phyloP scores from a whole-genome alignment of 345 rosid species.

The Cardiospermum halicacabum region DNA sequence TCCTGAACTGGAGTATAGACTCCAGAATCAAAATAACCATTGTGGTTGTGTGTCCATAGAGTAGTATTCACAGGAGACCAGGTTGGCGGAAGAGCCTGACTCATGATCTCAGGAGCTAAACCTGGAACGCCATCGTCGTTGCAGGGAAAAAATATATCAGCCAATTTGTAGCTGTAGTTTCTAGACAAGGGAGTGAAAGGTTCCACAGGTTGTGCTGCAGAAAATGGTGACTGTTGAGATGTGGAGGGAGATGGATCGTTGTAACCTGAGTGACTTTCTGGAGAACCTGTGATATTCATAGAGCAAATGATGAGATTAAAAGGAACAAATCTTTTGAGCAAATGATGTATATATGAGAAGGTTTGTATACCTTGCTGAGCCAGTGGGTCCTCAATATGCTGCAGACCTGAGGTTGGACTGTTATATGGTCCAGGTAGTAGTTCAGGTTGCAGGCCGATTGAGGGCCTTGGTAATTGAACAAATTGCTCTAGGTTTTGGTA shows the following conservation, averaged over 20 bases:
- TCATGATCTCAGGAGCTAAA: conserved; percentile 8
- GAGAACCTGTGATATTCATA: background rate
- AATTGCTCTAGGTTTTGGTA: conserved; percentile 24
- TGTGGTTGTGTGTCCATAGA: conserved; percentile 26
- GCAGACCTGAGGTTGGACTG: conserved; percentile 21
- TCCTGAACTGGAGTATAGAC: conserved; percentile 20
- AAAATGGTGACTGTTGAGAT: conserved; percentile 16
- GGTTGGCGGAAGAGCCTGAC: conserved; percentile 22
- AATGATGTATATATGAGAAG: background rate
- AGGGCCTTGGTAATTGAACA: conserved; percentile 30
- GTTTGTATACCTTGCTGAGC: conserved; percentile 30
- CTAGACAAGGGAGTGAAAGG: conserved; percentile 9
- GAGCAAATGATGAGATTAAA: background rate
- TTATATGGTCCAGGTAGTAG: conserved; percentile 23
- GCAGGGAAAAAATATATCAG: conserved; percentile 3
- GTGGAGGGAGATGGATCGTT: conserved; percentile 19
- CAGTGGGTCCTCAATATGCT: conserved; percentile 26
- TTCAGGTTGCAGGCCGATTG: conserved; percentile 26
- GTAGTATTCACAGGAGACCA: conserved; percentile 32
- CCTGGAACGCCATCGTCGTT: background rate
- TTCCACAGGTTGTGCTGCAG: conserved; percentile 17
- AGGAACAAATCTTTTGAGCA: background rate
- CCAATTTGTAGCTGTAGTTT: conserved; percentile 29
- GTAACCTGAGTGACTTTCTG: conserved; percentile 26
- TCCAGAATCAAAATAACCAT: conserved; percentile 24